Evolutionary conservation across 805 yeast species (phyloP).

Genomic region (Komagataella phaffii): DNA sequence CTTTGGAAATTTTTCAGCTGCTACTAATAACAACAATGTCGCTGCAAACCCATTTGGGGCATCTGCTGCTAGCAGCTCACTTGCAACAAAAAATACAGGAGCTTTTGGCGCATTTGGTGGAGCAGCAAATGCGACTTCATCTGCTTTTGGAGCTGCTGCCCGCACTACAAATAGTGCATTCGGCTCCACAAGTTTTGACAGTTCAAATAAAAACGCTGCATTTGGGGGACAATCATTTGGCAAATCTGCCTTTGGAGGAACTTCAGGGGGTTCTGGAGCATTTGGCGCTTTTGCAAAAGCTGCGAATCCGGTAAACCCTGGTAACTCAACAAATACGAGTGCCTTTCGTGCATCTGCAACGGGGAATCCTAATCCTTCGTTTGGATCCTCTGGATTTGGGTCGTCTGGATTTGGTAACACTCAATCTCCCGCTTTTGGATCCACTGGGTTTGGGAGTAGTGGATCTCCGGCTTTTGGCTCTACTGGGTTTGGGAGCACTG

Average conservation of each 20-base stretch:
- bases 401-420: neutral
- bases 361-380: neutral
- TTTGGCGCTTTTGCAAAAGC: neutral
- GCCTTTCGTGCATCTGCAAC: slow-evolving; percentile 1
- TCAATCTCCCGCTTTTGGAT: neutral
- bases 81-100: neutral
- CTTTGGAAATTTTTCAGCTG: neutral
- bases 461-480: neutral
- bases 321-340: neutral
- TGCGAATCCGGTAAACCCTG: neutral
- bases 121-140: neutral
- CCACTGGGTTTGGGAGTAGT: neutral
- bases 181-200: neutral
- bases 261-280: neutral
- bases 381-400: neutral
- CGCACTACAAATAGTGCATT: neutral
- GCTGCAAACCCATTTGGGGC: neutral
- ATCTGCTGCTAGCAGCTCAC: neutral
- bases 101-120: neutral
- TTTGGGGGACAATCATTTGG: slow-evolving; percentile 1
- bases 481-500: neutral
- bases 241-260: neutral
- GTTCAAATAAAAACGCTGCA: neutral
- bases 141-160: slow-evolving; percentile 1
- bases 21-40: neutral